Evolutionary conservation across 441 rosid species (phyloP).

Genomic region (Flueggea neowawraea): DNA sequence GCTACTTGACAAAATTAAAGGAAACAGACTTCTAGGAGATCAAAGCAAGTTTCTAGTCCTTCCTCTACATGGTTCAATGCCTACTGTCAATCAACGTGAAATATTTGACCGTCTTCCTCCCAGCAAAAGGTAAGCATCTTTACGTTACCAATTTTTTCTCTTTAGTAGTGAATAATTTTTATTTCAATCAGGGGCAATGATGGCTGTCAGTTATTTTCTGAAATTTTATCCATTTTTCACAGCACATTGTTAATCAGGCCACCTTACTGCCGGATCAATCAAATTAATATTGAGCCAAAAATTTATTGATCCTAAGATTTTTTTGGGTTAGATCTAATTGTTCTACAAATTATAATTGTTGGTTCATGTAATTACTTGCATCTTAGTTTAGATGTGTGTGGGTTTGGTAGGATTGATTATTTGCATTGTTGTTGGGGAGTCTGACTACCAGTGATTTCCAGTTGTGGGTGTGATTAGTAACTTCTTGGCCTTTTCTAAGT

Average conservation of each 20-base stretch:
- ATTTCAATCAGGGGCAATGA: too few relatives aligned
- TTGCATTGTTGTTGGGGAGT: too few relatives aligned
- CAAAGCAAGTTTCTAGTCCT: slow-evolving; percentile 73
- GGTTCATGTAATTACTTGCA: too few relatives aligned
- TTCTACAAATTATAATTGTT: too few relatives aligned
- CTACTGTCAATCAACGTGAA: slow-evolving; percentile 82
- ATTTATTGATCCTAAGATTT: not conserved
- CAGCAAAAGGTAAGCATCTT: slow-evolving; percentile 50
- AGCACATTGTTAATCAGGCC: too few relatives aligned
- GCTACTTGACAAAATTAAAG: slow-evolving; percentile 71
- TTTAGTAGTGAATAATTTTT: not conserved
- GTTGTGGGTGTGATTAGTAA: too few relatives aligned
- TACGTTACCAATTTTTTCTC: not conserved
- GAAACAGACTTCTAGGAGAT: slow-evolving; percentile 75
- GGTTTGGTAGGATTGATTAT: too few relatives aligned
- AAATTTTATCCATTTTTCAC: not conserved
- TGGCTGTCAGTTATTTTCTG: too few relatives aligned
- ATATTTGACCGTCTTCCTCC: slow-evolving; percentile 82
- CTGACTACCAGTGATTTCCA: too few relatives aligned
- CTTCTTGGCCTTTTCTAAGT: too few relatives aligned
- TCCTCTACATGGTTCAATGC: slow-evolving; percentile 96
- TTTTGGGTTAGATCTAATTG: not conserved
- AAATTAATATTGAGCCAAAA: not conserved
- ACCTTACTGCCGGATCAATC: not conserved
- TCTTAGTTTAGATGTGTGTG: too few relatives aligned